These are phyloP conservation scores for Neopestalotiopsis rosae DNA, from an alignment of 2,329 filamentous ascomycete genomes.

Conservation along the genomic window DNA sequence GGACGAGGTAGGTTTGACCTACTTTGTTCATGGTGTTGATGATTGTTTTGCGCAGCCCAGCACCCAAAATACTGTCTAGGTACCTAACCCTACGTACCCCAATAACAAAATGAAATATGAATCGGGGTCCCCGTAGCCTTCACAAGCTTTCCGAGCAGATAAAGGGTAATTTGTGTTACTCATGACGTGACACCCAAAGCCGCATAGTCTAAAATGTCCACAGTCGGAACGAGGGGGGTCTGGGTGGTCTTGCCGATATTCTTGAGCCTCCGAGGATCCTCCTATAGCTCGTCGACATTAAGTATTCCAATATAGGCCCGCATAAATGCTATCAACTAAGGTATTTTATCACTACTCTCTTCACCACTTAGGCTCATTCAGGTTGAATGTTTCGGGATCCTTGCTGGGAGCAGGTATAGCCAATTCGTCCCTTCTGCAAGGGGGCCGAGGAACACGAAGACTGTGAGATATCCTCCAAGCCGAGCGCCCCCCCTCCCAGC, in stretches of 20 bases:
- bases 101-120: neutral
- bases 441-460: neutral
- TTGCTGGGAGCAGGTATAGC: neutral
- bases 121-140: conserved; percentile 11
- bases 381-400: neutral
- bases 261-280: neutral
- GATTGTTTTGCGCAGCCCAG: too few relatives aligned
- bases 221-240: neutral
- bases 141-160: neutral
- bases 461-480: neutral
- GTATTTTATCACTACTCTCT: neutral
- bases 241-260: neutral
- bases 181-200: neutral
- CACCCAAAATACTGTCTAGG: too few relatives aligned
- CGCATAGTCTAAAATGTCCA: neutral
- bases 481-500: neutral
- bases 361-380: neutral
- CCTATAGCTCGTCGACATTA: neutral
- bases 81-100: neutral
- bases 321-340: neutral
- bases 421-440: neutral
- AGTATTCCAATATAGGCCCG: neutral
- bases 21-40: neutral
- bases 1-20: neutral
- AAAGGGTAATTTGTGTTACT: neutral